A percentile compares a stretch with the other conserved stretches of the same genome.
phyloP scores from a whole-genome alignment of 805 yeast species.

The Myxozyma mucilagina region DNA sequence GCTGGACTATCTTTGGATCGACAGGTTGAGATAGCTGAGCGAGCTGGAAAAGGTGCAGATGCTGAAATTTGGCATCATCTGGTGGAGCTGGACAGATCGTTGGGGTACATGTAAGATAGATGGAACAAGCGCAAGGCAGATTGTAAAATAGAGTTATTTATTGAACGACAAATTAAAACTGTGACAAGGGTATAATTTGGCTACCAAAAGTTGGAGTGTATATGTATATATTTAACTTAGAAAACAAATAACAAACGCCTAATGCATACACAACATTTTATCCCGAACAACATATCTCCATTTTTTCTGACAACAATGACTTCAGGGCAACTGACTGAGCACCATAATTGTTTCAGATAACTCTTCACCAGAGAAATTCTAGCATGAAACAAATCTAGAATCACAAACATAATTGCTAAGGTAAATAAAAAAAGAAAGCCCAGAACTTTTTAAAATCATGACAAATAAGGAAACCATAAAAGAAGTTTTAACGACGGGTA shows the following conservation, averaged over 20 bases:
- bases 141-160: neutral
- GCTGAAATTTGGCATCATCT: constrained; percentile 26
- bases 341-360: neutral
- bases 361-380: neutral
- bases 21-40: constrained; percentile 22
- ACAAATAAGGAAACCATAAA: neutral
- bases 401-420: too few species aligned
- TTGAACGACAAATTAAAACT: too few species aligned
- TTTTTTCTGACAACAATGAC: neutral
- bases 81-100: constrained; percentile 28
- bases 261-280: constrained; percentile 15
- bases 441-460: neutral
- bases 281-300: neutral
- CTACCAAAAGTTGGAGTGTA: neutral
- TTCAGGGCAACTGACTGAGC: neutral
- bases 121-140: neutral
- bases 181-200: neutral
- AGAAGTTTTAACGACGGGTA: too few species aligned
- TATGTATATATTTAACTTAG: neutral
- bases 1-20: constrained; percentile 18
- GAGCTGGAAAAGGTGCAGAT: constrained; percentile 28
- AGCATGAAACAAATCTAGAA: neutral
- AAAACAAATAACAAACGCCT: constrained; percentile 12
- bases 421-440: neutral
- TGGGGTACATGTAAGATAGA: constrained; percentile 21